A percentile compares a stretch with the other conserved stretches of the same genome.
Conservation (phyloP, 2,329 filamentous ascomycete species). For the Elsinoe arachidis region DNA sequence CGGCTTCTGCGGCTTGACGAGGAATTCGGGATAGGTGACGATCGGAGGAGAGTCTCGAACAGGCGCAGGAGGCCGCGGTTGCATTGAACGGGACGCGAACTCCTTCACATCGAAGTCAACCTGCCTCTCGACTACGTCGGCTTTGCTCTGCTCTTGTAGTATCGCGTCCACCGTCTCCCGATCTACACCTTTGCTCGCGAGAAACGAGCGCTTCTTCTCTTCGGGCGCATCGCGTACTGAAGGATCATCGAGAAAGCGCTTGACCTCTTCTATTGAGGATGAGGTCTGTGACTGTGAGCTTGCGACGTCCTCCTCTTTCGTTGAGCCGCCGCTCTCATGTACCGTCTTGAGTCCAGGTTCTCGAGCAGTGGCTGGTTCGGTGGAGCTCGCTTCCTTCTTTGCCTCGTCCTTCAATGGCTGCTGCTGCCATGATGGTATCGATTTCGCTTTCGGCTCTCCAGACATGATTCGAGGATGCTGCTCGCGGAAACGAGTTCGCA, state of each 20-base stretch:
- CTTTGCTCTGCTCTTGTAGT: conserved; percentile 30
- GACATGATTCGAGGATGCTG: neutral
- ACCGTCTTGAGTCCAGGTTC: neutral
- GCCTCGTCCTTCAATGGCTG: conserved; percentile 5
- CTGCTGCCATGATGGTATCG: conserved; percentile 5
- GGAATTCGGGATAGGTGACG: conserved; percentile 59
- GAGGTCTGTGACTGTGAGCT: conserved; percentile 7
- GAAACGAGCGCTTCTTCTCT: conserved; percentile 67
- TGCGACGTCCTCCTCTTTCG: conserved; percentile 7
- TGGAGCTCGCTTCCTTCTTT: neutral
- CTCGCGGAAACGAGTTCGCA: too few relatives aligned
- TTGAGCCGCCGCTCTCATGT: neutral
- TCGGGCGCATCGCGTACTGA: conserved; percentile 58
- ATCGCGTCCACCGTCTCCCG: conserved; percentile 60
- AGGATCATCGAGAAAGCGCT: conserved; percentile 66
- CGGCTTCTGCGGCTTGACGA: conserved; percentile 49
- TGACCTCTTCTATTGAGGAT: conserved; percentile 53
- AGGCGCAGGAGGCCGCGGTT: conserved; percentile 14
- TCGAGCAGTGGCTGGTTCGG: neutral
- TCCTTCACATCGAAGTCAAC: conserved; percentile 19
- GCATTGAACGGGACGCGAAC: conserved; percentile 15
- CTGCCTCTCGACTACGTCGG: neutral
- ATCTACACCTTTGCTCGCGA: conserved; percentile 66
- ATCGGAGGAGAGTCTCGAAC: conserved; percentile 48
- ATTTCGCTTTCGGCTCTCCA: neutral